phyloP scores from a whole-genome alignment of 495 filamentous ascomycete genomes.

The Penicillium goetzii region DNA sequence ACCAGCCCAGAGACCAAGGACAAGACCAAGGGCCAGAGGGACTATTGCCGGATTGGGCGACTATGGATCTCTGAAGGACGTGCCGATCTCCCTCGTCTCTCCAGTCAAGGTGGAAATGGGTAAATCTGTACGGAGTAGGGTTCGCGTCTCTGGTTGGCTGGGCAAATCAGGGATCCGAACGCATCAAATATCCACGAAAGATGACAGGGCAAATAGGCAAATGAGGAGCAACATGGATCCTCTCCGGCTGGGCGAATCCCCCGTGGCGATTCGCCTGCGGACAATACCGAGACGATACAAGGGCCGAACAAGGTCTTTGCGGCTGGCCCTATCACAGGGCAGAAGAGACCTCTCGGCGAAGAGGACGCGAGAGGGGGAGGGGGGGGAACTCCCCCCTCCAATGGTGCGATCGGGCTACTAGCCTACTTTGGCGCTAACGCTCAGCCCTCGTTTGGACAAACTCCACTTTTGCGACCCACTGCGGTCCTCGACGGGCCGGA shows the following conservation, averaged over 20 bases:
- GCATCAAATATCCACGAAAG: conserved; percentile 30
- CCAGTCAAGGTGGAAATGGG: not conserved
- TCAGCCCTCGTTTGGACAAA: conserved; percentile 24
- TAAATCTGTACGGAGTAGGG: conserved; percentile 1
- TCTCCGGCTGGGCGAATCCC: conserved; percentile 29
- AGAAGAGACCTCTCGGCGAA: conserved; percentile 24
- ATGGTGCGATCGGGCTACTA: conserved; percentile 26
- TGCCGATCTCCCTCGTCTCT: conserved; percentile 27
- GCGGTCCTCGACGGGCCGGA: conserved; percentile 37
- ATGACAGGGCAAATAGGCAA: conserved; percentile 30
- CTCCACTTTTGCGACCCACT: conserved; percentile 34
- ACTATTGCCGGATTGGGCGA: conserved; percentile 22
- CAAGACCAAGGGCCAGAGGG: conserved; percentile 1
- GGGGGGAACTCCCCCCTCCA: conserved; percentile 3
- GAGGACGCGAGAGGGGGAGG: conserved; percentile 28
- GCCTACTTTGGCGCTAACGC: conserved; percentile 25
- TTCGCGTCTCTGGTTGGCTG: not conserved
- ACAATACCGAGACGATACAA: conserved; percentile 33
- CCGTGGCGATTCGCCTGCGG: conserved; percentile 18
- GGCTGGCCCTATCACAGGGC: conserved; percentile 30
- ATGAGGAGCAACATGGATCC: conserved; percentile 33
- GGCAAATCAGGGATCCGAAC: conserved; percentile 16
- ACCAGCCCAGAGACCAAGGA: not conserved
- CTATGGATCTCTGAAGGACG: conserved; percentile 23
- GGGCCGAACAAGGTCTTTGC: conserved; percentile 29